Percentiles rank a stretch among this genome's conserved stretches.
Evolutionary conservation across 805 yeast genomes (phyloP).

Genomic region (Suhomyces pyralidae): DNA sequence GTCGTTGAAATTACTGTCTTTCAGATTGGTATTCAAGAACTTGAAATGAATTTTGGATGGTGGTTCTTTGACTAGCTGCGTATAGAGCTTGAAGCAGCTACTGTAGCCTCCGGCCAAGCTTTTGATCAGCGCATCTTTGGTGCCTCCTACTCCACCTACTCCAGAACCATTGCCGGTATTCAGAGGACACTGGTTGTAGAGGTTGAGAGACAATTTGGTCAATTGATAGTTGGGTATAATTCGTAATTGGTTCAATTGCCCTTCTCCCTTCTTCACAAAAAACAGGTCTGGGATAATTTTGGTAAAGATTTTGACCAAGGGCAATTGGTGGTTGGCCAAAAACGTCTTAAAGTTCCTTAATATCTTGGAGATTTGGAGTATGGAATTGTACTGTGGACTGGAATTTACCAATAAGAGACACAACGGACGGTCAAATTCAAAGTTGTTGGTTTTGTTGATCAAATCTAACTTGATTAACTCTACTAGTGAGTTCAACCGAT

Average conservation of each 20-base stretch:
- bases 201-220: conserved; percentile 46
- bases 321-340: conserved; percentile 37
- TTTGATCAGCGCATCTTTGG: not conserved
- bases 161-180: not conserved
- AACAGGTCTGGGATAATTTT: conserved; percentile 33
- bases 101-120: not conserved
- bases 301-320: conserved; percentile 36
- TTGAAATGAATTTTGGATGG: conserved; percentile 36
- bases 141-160: not conserved
- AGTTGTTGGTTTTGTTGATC: conserved; percentile 38
- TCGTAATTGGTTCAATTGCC: conserved; percentile 16
- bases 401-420: conserved; percentile 50
- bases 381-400: conserved; percentile 40
- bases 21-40: conserved; percentile 22
- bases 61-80: conserved; percentile 38
- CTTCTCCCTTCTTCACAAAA: conserved; percentile 19
- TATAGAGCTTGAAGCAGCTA: conserved; percentile 15
- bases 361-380: conserved; percentile 45
- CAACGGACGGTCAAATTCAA: conserved; percentile 47
- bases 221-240: conserved; percentile 34
- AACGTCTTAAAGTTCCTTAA: conserved; percentile 45
- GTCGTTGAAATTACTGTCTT: conserved; percentile 38
- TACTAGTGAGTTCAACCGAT: conserved; percentile 28
- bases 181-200: conserved; percentile 58
- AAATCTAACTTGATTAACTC: conserved; percentile 38